Base-by-base conservation (phyloP, 495 filamentous ascomycete species). In the Xeromyces bisporus region DNA sequence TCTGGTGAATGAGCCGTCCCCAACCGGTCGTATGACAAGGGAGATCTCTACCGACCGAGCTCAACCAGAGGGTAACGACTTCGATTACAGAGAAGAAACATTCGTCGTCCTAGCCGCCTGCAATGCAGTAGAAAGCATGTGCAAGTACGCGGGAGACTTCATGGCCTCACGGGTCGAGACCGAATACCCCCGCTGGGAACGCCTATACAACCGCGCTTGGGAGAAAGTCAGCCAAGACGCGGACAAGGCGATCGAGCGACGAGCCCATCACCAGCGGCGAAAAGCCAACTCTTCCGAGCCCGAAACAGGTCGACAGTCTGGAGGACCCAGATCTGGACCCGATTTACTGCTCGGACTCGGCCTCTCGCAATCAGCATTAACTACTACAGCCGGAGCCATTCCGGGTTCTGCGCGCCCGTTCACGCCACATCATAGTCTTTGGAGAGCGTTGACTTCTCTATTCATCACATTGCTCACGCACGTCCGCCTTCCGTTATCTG, bases 61-160 rank as follows among this genome's bases (percentile, higher is more conserved):
- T 3, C 32, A 18, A 26, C 31, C 34, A 27, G 28, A 13, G 13
- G n/a, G 18, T 10, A 38, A 49, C 26, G 43, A 44, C 7, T 34
- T 44, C n/a, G 44, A 42, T 12, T 47, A 49, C 37, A 80, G 91
- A 46, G 52, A 67, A 15, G 83, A 92, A 48, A 62, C 68, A 0
- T 84, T 73, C 39, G 76, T 92, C n/a, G 69, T 66, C 1, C 62
- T 75, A 7, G 64, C 73, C 2, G 78, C 83, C 15, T 69, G 75
- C 23, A 64, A 73, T 14, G 65, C 75, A 2, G 52, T 93, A 3
- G 62, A 61, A 24, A 54, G 53, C 28, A 61, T 93, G 32, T 58
- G 53, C 47, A 46, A 43, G 28, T 39, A 62, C 8, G 82, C 81
- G 0, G 86, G 86, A 0, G 77, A 87, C 34, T 97, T 96, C 53